A percentile compares a stretch with the other conserved stretches of the same genome.
phyloP scores from a whole-genome alignment of 139 green algal genomes.

The Tetraselmis striata region DNA sequence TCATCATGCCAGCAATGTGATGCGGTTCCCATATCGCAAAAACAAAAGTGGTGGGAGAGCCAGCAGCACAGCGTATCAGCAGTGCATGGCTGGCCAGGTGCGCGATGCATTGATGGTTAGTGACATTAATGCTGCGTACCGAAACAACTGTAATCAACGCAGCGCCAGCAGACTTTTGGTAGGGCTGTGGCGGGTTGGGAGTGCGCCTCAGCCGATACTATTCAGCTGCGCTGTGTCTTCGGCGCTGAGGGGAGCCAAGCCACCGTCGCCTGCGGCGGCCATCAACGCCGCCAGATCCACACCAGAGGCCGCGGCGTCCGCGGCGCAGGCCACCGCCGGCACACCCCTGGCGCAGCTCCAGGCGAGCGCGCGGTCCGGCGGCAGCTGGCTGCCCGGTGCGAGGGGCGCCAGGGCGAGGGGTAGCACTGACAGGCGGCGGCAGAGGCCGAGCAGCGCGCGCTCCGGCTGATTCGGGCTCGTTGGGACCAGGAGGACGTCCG shows the following conservation, averaged over 20 bases:
- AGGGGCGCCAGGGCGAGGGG: background rate
- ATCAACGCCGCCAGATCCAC: background rate
- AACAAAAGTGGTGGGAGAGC: too few relatives aligned
- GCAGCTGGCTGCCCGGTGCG: background rate
- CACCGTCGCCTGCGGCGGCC: background rate
- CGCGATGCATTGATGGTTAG: too few relatives aligned
- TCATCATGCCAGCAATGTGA: too few relatives aligned
- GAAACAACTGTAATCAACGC: too few relatives aligned
- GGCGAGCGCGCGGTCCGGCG: background rate
- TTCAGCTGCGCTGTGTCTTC: background rate
- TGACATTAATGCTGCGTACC: too few relatives aligned
- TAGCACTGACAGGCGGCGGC: background rate
- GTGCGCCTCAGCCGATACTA: background rate
- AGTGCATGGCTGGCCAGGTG: too few relatives aligned
- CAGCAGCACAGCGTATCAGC: too few relatives aligned
- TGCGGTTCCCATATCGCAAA: too few relatives aligned
- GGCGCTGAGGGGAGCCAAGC: background rate
- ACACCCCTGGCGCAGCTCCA: background rate
- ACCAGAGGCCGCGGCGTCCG: background rate
- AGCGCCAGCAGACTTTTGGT: too few relatives aligned
- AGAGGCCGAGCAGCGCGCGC: background rate
- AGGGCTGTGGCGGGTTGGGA: too few relatives aligned
- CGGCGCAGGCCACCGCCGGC: background rate
- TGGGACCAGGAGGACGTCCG: background rate
- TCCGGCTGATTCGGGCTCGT: background rate